Evolutionary conservation across 768 basidiomycete genomes (phyloP).

Genomic region (Leccinum pellstonianum): DNA sequence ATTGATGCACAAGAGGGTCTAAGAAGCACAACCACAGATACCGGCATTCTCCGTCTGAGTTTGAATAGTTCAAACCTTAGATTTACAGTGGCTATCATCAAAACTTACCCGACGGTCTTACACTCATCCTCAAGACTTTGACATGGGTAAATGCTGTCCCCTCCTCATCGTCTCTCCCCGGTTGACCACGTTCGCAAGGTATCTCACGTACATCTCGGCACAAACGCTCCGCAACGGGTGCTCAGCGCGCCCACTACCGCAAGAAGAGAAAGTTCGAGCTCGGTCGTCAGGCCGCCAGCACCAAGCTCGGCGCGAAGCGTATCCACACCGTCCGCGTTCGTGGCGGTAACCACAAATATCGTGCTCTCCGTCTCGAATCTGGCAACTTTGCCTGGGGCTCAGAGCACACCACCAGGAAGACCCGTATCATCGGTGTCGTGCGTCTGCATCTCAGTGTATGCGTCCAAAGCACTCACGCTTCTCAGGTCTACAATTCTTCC

Average conservation of each 20-base stretch:
- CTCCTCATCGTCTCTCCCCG: neutral
- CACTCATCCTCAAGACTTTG: conserved; percentile 67
- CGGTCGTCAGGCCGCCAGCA: conserved; percentile 96
- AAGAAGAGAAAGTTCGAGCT: conserved; percentile 99
- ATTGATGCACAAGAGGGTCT: too few relatives aligned
- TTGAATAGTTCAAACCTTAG: conserved; percentile 35
- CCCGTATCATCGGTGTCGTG: conserved; percentile 93
- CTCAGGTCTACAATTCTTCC: conserved; percentile 94
- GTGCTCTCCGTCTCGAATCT: conserved; percentile 92
- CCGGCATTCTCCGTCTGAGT: conserved; percentile 30
- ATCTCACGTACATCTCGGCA: conserved; percentile 96
- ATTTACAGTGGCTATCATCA: conserved; percentile 51
- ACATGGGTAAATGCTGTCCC: conserved; percentile 67
- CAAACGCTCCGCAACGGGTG: conserved; percentile 93
- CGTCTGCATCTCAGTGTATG: conserved; percentile 35
- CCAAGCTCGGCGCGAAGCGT: conserved; percentile 94
- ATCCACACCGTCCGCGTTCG: conserved; percentile 93
- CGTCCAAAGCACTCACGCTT: conserved; percentile 8
- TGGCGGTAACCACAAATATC: conserved; percentile 93
- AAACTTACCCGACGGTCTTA: conserved; percentile 39
- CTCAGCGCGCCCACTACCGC: conserved; percentile 92
- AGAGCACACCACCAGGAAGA: conserved; percentile 92
- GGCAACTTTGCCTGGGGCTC: conserved; percentile 99
- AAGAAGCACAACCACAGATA: conserved; percentile 28
- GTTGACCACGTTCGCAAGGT: conserved; percentile 52